A percentile compares a stretch with the other conserved stretches of the same genome.
These are phyloP conservation scores for Corylus heterophylla DNA, from an alignment of 306 rosid genomes.

Conservation along the genomic window DNA sequence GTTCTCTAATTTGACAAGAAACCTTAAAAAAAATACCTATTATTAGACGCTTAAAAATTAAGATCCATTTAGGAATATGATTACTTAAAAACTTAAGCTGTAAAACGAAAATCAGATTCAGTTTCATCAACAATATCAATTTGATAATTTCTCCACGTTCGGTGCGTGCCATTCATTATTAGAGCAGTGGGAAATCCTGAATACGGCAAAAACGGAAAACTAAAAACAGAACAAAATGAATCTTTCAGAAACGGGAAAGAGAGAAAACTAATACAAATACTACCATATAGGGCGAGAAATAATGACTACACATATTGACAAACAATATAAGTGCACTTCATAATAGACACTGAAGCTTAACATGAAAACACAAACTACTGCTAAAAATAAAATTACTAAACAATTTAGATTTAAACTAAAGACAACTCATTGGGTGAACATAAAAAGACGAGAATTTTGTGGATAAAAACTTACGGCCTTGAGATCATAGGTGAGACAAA, in stretches of 20 bases:
- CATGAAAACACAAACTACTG: background rate
- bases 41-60: no score
- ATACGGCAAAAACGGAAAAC: background rate
- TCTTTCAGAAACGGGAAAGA: background rate
- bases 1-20: no score
- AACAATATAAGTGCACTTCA: slow-evolving; percentile 5
- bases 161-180: background rate
- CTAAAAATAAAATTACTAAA: background rate
- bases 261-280: background rate
- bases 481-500: slow-evolving; percentile 93
- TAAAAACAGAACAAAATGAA: background rate
- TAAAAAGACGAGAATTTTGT: slow-evolving; percentile 10
- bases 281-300: background rate
- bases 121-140: background rate
- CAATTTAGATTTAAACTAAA: slow-evolving; percentile 1
- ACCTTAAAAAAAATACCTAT: no score
- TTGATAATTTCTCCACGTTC: no score
- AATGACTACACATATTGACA: slow-evolving; percentile 24
- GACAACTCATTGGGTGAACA: background rate
- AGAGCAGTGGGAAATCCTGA: background rate
- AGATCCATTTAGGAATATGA: no score
- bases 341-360: slow-evolving; percentile 17
- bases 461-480: slow-evolving; percentile 62
- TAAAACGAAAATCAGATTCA: background rate
- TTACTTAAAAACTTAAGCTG: no score